These are phyloP conservation scores for Rhododendron ovatum DNA, from an alignment of 148 eudicot species.

Conservation along the genomic window DNA sequence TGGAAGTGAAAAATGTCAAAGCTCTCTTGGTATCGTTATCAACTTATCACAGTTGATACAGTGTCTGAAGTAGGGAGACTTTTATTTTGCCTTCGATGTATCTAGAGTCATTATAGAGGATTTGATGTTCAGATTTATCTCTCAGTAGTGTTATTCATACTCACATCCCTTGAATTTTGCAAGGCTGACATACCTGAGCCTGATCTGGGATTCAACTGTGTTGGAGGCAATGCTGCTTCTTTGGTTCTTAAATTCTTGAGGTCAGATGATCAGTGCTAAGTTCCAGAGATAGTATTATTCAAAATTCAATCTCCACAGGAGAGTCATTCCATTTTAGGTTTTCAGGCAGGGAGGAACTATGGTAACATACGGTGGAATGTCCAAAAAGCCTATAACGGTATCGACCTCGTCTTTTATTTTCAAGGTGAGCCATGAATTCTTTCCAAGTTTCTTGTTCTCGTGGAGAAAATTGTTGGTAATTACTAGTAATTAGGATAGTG, in stretches of 20 bases:
- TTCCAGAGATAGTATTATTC: not conserved
- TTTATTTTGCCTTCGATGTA: not conserved
- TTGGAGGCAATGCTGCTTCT: constrained; percentile 92
- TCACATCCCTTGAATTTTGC: constrained; percentile 7
- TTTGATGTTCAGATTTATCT: not conserved
- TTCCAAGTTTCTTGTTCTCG: constrained; percentile 1
- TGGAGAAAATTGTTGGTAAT: not conserved
- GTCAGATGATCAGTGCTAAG: constrained; percentile 25
- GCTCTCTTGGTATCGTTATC: constrained; percentile 56
- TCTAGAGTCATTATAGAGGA: not conserved
- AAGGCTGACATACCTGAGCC: constrained; percentile 78
- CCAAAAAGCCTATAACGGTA: constrained; percentile 76
- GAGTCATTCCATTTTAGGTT: not conserved
- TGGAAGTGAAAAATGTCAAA: constrained; percentile 73
- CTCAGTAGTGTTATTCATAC: not conserved
- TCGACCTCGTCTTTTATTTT: constrained; percentile 90
- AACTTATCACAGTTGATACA: not conserved
- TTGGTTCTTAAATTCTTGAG: constrained; percentile 79
- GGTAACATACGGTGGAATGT: constrained; percentile 99
- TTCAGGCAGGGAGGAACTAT: constrained; percentile 87
- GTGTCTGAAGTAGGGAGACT: not conserved
- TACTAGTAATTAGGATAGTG: not conserved
- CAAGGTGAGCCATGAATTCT: constrained; percentile 43
- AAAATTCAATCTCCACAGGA: not conserved
- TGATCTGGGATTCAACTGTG: constrained; percentile 79